Percentiles rank a stretch among this genome's conserved stretches.
Evolutionary conservation across 2,329 filamentous ascomycete genomes (phyloP).

Genomic region (Falciphora oryzae): DNA sequence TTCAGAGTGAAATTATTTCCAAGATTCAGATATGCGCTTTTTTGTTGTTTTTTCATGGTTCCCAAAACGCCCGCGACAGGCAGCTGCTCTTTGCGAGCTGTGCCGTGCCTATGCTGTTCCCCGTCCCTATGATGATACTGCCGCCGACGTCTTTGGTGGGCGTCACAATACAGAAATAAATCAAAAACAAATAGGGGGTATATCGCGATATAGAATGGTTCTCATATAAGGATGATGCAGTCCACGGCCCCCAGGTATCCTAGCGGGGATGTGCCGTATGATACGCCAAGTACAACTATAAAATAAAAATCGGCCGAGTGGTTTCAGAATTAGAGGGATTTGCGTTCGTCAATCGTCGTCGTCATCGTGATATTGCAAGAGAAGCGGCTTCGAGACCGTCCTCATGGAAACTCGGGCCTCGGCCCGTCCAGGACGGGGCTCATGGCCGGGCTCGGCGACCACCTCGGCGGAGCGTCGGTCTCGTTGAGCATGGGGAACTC

Average conservation of each 20-base stretch:
- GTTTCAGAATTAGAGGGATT: background rate
- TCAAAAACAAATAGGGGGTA: background rate
- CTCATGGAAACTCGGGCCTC: background rate
- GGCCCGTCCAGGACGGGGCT: background rate
- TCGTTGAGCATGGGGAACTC: background rate
- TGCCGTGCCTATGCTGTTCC: background rate
- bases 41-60: background rate
- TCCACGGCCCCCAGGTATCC: background rate
- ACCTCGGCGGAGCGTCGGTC: background rate
- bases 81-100: background rate
- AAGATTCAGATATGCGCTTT: background rate
- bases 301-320: background rate
- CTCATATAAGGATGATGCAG: background rate
- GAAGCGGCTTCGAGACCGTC: too few species aligned
- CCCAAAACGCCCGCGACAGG: background rate
- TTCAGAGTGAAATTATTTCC: background rate
- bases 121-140: background rate
- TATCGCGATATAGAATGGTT: background rate
- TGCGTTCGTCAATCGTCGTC: background rate
- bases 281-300: background rate
- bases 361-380: background rate
- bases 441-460: conserved; percentile 3
- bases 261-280: background rate
- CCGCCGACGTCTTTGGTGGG: background rate
- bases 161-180: background rate